Conservation (phyloP, 1,284 basidiomycete genomes). For the Boletellus sp. region DNA sequence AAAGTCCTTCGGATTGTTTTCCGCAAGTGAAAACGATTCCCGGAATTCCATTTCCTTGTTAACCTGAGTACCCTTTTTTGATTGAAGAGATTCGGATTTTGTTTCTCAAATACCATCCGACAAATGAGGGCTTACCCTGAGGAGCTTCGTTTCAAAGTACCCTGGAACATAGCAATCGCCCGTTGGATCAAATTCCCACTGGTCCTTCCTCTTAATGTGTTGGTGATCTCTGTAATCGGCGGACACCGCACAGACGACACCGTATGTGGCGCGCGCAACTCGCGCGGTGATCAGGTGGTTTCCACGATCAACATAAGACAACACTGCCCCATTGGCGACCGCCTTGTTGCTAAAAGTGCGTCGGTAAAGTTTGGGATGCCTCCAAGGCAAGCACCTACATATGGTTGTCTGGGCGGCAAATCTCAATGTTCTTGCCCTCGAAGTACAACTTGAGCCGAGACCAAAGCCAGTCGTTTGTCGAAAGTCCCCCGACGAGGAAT, state of each 20-base stretch:
- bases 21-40: too few relatives aligned
- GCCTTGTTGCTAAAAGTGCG: slow-evolving; percentile 32
- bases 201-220: too few relatives aligned
- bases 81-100: background rate
- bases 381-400: background rate
- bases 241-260: background rate
- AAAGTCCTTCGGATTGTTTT: too few relatives aligned
- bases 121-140: too few relatives aligned
- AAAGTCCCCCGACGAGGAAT: slow-evolving; percentile 40
- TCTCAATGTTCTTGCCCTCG: background rate
- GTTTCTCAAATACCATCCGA: too few relatives aligned
- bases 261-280: too few relatives aligned
- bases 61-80: background rate
- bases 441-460: slow-evolving; percentile 31
- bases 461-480: slow-evolving; percentile 43
- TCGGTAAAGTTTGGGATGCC: background rate
- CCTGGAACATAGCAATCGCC: too few relatives aligned
- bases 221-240: background rate
- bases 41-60: too few relatives aligned
- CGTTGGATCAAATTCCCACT: too few relatives aligned
- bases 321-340: too few relatives aligned
- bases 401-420: too few relatives aligned
- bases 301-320: slow-evolving; percentile 36
- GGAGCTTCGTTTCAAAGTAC: too few relatives aligned
- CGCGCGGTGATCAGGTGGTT: slow-evolving; percentile 30